A percentile compares a stretch with the other conserved stretches of the same genome.
Evolutionary conservation across 2,329 filamentous ascomycete genomes (phyloP).

Genomic region (Sclerotiophoma versabilis): DNA sequence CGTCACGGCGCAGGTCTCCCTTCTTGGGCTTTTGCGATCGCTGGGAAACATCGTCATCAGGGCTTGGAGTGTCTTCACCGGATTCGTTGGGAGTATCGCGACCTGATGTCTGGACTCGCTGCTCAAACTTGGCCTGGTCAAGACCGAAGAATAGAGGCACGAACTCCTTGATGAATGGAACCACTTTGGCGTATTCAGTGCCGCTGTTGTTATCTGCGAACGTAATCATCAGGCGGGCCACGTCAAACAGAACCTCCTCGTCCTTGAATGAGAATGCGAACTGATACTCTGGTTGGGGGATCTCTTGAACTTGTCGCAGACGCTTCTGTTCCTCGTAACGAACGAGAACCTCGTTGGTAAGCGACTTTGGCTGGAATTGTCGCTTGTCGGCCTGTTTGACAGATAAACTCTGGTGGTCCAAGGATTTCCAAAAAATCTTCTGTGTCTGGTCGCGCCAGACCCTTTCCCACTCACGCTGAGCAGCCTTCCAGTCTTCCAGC

Average conservation of each 20-base stretch:
- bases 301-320: conserved; percentile 66
- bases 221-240: conserved; percentile 54
- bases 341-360: conserved; percentile 88
- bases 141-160: conserved; percentile 60
- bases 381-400: conserved; percentile 91
- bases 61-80: conserved; percentile 69
- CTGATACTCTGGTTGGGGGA: conserved; percentile 71
- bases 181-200: conserved; percentile 54
- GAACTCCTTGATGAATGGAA: conserved; percentile 59
- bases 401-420: conserved; percentile 94
- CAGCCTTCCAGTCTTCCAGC: conserved; percentile 96
- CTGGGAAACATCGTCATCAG: conserved; percentile 75
- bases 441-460: conserved; percentile 97
- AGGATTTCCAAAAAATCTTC: conserved; percentile 91
- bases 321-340: conserved; percentile 91
- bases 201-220: conserved; percentile 53
- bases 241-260: conserved; percentile 60
- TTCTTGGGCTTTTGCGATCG: conserved; percentile 71
- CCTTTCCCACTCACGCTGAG: conserved; percentile 97
- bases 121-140: conserved; percentile 64
- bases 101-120: conserved; percentile 63
- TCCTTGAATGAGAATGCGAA: conserved; percentile 75
- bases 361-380: conserved; percentile 85
- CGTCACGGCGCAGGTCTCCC: conserved; percentile 76
- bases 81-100: conserved; percentile 50